Conservation (phyloP, 768 basidiomycete genomes). For the Termitomyces sp. region DNA sequence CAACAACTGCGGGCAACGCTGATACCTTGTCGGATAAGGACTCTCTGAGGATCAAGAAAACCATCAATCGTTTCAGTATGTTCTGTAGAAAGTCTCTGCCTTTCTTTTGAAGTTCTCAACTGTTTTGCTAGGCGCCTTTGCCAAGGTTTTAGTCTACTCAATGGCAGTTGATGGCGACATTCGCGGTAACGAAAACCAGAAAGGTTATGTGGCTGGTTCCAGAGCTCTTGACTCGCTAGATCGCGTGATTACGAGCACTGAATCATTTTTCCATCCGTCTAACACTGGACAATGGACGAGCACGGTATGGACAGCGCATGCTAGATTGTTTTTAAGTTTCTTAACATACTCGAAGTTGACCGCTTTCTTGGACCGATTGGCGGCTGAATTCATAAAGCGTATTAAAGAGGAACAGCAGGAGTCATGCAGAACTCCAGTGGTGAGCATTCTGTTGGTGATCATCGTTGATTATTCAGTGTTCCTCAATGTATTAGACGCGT, state of each 20-base stretch:
- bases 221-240: constrained; percentile 85
- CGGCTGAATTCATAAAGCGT: constrained; percentile 74
- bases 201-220: constrained; percentile 72
- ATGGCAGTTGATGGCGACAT: constrained; percentile 76
- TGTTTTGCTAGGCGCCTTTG: constrained; percentile 56
- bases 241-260: constrained; percentile 84
- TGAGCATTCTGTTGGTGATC: constrained; percentile 24
- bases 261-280: constrained; percentile 93
- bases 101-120: constrained; percentile 5
- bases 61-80: constrained; percentile 58
- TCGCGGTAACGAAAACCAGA: constrained; percentile 38
- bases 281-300: constrained; percentile 85
- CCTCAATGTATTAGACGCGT: constrained; percentile 40
- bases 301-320: constrained; percentile 31
- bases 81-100: not conserved
- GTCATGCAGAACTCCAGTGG: constrained; percentile 74
- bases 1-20: constrained; percentile 64
- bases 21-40: constrained; percentile 55
- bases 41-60: constrained; percentile 63
- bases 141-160: constrained; percentile 84
- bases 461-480: not conserved
- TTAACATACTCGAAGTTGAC: constrained; percentile 39
- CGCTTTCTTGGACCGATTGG: constrained; percentile 65
- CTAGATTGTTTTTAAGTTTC: not conserved
- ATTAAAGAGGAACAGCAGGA: constrained; percentile 72